A percentile compares a stretch with the other conserved stretches of the same genome.
Evolutionary conservation across 192 early-diverging fungal species (phyloP).

Genomic region (Phycomyces nitens): DNA sequence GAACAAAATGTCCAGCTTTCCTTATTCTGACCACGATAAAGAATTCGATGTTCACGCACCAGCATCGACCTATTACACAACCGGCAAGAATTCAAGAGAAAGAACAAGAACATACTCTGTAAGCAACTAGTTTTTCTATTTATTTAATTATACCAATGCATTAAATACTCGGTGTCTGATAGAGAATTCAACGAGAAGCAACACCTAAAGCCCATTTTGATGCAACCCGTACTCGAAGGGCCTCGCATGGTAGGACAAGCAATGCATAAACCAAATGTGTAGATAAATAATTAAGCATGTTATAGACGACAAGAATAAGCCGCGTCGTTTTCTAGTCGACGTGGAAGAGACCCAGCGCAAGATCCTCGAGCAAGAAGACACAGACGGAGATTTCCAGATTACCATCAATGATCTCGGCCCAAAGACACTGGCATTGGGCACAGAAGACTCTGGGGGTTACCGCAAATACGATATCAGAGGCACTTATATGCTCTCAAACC

Average conservation of each 20-base stretch:
- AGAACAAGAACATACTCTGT: slow-evolving; percentile 22
- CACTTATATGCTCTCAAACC: slow-evolving; percentile 91
- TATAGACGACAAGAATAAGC: slow-evolving; percentile 42
- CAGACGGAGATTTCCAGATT: slow-evolving; percentile 92
- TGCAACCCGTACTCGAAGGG: background rate
- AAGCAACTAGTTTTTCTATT: slow-evolving; percentile 3
- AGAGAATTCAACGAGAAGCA: background rate
- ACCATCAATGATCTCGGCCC: slow-evolving; percentile 91
- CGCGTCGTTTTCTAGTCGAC: slow-evolving; percentile 81
- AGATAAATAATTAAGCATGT: no score
- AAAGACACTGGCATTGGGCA: slow-evolving; percentile 86
- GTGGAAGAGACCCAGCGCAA: slow-evolving; percentile 74
- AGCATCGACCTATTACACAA: slow-evolving; percentile 35
- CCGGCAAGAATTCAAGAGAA: slow-evolving; percentile 25
- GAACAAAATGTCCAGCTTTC: slow-evolving; percentile 12
- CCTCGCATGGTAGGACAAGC: background rate
- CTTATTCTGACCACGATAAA: slow-evolving; percentile 3
- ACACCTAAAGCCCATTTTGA: background rate
- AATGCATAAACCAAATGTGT: background rate
- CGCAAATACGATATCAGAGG: slow-evolving; percentile 86
- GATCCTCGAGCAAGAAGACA: slow-evolving; percentile 92
- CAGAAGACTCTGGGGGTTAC: slow-evolving; percentile 84
- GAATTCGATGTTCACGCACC: slow-evolving; percentile 29
- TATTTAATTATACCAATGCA: background rate
- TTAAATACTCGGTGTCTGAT: no score